Evolutionary conservation across 2,329 filamentous ascomycete genomes (phyloP).

Genomic region (Emydomyces testavorans): DNA sequence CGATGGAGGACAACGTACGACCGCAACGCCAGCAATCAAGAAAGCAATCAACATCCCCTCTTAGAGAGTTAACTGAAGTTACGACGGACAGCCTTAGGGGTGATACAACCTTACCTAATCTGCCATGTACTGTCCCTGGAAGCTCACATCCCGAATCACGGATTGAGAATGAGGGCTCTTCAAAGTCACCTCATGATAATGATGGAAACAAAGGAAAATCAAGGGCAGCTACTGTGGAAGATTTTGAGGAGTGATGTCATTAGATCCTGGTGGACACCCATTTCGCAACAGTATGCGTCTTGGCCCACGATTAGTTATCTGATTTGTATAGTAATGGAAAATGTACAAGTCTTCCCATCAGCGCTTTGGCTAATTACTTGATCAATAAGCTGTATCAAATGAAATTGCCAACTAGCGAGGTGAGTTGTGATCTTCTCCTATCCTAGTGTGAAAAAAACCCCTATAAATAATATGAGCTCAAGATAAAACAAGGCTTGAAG

Average conservation of each 20-base stretch:
- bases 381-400: too few species aligned
- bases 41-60: not conserved
- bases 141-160: not conserved
- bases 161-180: not conserved
- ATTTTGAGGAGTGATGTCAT: conserved; percentile 13
- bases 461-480: too few species aligned
- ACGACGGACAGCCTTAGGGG: not conserved
- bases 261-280: not conserved
- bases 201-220: conserved; percentile 14
- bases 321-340: too few species aligned
- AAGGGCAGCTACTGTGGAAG: conserved; percentile 17
- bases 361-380: too few species aligned
- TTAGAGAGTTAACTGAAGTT: conserved; percentile 6
- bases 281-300: not conserved
- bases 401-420: too few species aligned
- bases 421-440: too few species aligned
- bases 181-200: not conserved
- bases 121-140: not conserved
- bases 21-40: not conserved
- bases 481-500: too few species aligned
- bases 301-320: too few species aligned
- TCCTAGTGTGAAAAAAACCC: too few species aligned
- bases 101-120: not conserved
- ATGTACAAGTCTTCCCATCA: too few species aligned
- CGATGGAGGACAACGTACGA: not conserved